Conservation (phyloP, 1,284 basidiomycete genomes). For the Ceratobasidium sp. region DNA sequence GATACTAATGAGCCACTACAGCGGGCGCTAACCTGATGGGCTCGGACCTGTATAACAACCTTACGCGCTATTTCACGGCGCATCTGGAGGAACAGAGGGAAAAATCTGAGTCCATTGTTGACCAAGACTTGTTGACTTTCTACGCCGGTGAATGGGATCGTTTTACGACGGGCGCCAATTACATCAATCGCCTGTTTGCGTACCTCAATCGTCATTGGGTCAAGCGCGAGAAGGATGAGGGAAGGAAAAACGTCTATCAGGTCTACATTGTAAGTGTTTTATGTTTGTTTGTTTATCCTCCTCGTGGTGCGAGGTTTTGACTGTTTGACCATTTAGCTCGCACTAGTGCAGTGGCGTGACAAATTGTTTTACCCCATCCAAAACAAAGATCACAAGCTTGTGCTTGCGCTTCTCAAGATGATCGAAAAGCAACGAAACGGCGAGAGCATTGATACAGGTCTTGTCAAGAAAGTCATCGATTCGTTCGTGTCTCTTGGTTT, state of each 20-base stretch:
- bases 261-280: constrained; percentile 89
- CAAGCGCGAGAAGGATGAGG: constrained; percentile 97
- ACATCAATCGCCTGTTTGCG: constrained; percentile 94
- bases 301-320: not conserved
- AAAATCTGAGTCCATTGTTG: constrained; percentile 83
- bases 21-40: constrained; percentile 96
- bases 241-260: constrained; percentile 92
- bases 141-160: constrained; percentile 96
- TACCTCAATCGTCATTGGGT: constrained; percentile 99
- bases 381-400: constrained; percentile 81
- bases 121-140: constrained; percentile 89
- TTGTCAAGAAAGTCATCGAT: constrained; percentile 96
- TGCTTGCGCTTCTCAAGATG: constrained; percentile 85
- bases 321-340: constrained; percentile 68
- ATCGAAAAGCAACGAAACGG: constrained; percentile 96
- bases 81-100: constrained; percentile 78
- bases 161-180: constrained; percentile 96
- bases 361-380: constrained; percentile 93
- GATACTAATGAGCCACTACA: constrained; percentile 51
- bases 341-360: constrained; percentile 94
- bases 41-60: constrained; percentile 90
- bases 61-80: constrained; percentile 83
- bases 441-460: constrained; percentile 90
- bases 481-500: constrained; percentile 96
- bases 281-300: not conserved